Evolutionary conservation across 805 yeast species (phyloP), one percentile per base, ranked within the genome.

Genomic region (Danielia oregonensis): DNA sequence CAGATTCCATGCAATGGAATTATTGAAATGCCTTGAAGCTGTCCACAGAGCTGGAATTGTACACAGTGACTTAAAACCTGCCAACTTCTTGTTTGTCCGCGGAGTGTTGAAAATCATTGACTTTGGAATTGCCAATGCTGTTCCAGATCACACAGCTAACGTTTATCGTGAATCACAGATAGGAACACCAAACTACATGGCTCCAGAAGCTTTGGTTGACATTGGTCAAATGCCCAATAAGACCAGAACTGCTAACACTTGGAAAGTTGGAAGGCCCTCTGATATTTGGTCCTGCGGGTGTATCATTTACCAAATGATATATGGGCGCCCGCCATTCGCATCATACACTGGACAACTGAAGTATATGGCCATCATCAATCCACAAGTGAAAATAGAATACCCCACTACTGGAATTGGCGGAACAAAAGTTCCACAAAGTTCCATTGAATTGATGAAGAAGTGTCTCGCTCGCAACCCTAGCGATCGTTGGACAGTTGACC

Each of bases 221-320:
- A 76, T 63, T 18, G 67, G 57, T 33, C 65, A 61, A 21, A 16
- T 35, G 11, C 13, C 39, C 5, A 24, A 24, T 11, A 6, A 7
- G 26, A 26, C 24, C 12, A 18, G 42, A 3, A 37, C 39, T 6
- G 22, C 22, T 6, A n/a, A n/a, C n/a, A 61, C 76, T 24, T 63
- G 82, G 91, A 85, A 78, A 57, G 95, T 89, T 8, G 97, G 97
- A 1, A 82, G 81, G 49, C 96, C 97, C 0, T 84, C 97, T 2
- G 98, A 93, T 62, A 80, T 93, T 11, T 93, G 98, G 98, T 88
- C 97, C 14, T 85, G 96, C 61, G 98, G 98, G 0, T 88, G 97
- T 57, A 91, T 93, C 3, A 68, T 93, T 1, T 91, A 88, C 59
- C 97, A 93, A 57, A 87, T 93, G 95, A 75, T 89, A 6, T 94